A percentile compares a stretch with the other conserved stretches of the same genome.
phyloP scores from a whole-genome alignment of 306 rosid genomes.

The Pterocarpus macrocarpus region DNA sequence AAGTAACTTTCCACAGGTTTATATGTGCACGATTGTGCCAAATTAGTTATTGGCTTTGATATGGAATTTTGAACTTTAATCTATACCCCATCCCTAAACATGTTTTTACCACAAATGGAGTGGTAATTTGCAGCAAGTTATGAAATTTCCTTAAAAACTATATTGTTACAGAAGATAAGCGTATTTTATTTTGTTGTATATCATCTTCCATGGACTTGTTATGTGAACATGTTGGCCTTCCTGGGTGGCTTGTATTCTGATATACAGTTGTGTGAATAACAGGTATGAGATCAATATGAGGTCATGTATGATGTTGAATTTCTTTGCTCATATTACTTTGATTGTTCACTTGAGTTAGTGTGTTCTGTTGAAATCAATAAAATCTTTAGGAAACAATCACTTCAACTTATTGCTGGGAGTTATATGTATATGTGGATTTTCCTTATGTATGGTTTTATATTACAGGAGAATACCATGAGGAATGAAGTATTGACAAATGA shows the following conservation, averaged over 20 bases:
- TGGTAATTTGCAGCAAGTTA: neutral
- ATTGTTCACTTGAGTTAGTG: neutral
- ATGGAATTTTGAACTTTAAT: neutral
- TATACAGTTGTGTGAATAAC: slow-evolving; percentile 1
- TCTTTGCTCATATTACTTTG: slow-evolving; percentile 21
- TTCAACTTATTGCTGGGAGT: slow-evolving; percentile 31
- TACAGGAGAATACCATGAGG: slow-evolving; percentile 66
- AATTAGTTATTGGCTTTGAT: slow-evolving; percentile 11
- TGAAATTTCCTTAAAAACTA: neutral
- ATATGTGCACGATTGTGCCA: neutral
- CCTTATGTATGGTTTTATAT: slow-evolving; percentile 47
- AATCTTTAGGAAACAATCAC: neutral
- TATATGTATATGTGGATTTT: slow-evolving; percentile 23
- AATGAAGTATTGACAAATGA: slow-evolving; percentile 77
- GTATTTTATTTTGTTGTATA: neutral
- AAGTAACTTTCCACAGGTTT: slow-evolving; percentile 29
- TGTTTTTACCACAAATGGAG: neutral
- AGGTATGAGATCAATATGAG: slow-evolving; percentile 11
- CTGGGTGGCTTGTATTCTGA: slow-evolving; percentile 22
- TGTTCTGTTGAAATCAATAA: slow-evolving; percentile 27
- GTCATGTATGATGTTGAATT: slow-evolving; percentile 29
- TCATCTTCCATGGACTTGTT: slow-evolving; percentile 31
- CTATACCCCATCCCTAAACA: slow-evolving; percentile 1
- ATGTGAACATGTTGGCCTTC: slow-evolving; percentile 2
- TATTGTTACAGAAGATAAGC: slow-evolving; percentile 6